Conservation (phyloP, 208 protist species). For the Naegleria fowleri region DNA sequence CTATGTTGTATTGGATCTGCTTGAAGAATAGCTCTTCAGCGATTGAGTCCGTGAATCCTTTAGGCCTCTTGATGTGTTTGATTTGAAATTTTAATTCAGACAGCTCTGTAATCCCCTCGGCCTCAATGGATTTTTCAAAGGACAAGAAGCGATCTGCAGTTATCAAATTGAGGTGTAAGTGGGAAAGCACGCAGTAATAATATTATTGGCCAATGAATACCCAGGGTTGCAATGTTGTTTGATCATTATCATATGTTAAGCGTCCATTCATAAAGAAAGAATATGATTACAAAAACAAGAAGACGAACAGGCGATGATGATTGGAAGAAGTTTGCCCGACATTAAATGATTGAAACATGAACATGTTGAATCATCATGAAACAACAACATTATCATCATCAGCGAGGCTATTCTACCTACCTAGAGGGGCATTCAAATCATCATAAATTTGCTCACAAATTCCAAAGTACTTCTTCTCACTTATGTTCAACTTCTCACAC, state of each 20-base stretch:
- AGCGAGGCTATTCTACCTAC: too few species aligned
- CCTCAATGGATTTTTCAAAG: not conserved
- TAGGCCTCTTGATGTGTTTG: constrained; percentile 8
- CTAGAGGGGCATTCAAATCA: not conserved
- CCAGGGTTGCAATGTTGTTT: too few species aligned
- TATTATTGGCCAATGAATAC: too few species aligned
- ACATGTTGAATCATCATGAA: too few species aligned
- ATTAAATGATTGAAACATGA: too few species aligned
- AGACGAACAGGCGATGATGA: too few species aligned
- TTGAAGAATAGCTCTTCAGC: constrained; percentile 48
- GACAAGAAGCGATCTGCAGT: not conserved
- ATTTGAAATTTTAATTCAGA: not conserved
- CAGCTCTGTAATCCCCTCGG: not conserved
- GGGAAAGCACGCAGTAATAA: too few species aligned
- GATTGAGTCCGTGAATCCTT: not conserved
- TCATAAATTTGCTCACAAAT: constrained; percentile 21
- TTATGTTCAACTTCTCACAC: not conserved
- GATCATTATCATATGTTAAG: too few species aligned
- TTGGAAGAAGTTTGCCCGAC: too few species aligned
- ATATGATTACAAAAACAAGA: too few species aligned
- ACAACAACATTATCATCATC: too few species aligned
- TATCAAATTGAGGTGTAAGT: not conserved
- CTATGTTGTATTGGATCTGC: constrained; percentile 45
- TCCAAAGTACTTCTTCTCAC: not conserved
- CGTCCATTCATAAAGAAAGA: too few species aligned